phyloP scores from a whole-genome alignment of 148 eudicot genomes.

The Camellia granthamiana region DNA sequence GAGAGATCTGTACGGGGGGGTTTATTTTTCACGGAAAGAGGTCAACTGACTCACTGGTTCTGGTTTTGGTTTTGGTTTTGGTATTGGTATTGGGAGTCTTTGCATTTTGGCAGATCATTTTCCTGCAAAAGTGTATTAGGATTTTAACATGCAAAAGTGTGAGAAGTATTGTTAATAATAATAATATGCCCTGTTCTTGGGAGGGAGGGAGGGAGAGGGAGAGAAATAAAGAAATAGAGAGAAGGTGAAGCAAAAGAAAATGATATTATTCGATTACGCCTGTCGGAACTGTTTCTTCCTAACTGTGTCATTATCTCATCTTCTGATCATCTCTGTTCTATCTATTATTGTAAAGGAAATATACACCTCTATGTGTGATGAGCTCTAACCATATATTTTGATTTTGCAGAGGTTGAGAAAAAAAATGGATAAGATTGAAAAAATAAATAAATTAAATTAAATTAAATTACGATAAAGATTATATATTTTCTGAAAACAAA shows the following conservation, averaged over 20 bases:
- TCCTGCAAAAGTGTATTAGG: too few species aligned
- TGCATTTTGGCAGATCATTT: neutral
- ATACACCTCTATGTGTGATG: neutral
- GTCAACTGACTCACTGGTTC: too few species aligned
- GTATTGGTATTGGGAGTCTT: neutral
- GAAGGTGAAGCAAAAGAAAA: neutral
- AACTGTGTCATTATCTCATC: neutral
- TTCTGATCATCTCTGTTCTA: neutral
- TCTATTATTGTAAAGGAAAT: neutral
- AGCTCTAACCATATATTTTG: too few species aligned
- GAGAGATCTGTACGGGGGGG: neutral
- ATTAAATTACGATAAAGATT: too few species aligned
- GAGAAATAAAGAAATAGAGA: neutral
- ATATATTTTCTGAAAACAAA: too few species aligned
- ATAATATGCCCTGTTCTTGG: neutral
- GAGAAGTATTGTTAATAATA: too few species aligned
- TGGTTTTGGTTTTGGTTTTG: neutral
- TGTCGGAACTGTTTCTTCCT: neutral
- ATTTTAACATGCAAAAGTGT: too few species aligned
- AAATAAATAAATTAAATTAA: too few species aligned
- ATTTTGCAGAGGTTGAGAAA: too few species aligned
- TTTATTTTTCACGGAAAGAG: neutral
- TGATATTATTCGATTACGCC: neutral
- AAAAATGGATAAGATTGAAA: too few species aligned
- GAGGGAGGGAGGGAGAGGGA: neutral